Base-by-base conservation (phyloP, 208 protist species). In the Angomonas deanei region DNA sequence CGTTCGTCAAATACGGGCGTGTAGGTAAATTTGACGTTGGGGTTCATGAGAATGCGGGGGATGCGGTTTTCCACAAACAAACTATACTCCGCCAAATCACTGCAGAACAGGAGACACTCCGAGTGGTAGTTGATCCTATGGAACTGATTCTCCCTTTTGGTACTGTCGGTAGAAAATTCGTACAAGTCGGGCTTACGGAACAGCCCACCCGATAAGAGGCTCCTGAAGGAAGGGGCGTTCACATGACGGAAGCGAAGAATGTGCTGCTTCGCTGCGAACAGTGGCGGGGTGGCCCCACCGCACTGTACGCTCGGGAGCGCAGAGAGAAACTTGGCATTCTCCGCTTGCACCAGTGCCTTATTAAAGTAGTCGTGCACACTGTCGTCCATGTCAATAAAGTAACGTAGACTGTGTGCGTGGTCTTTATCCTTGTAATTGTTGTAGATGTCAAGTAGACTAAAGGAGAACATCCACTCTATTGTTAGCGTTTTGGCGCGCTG, bases 11-110 rank as follows among this genome's bases (percentile, higher is more conserved):
- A 57, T 0, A 49, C 62, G 0, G 57, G 34, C 46, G 83, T 79
- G 71, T 92, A 92, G 13, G 76, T 80, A 1, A 92, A 71, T 21
- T 70, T 59, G 23, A 92, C 80, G 50, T 74, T 64, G 5, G 86
- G 86, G 63, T 92, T 92, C 42, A 92, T 81, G 8, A 92, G 60
- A 28, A 92, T 81, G 23, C 88, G 33, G 0, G 86, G 80, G 26
- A 61, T 59, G 2, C 82, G 73, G 0, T 30, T 23, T 6, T 87
- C 70, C n/a, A n/a, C n/a, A 8, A 68, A 28, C 50, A 56, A 30
- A 27, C n/a, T 32, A 30, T 33, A 56, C 2, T 90, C 80, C 66
- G 80, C 68, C 3, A 90, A 61, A 59, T 88, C 86, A 53, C 86
- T 61, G 50, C 82, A 84, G 30, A 88, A 62, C 17, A 88, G 59